Evolutionary conservation across 352 stramenopile genomes (phyloP), one percentile per base, ranked within the genome.

Genomic region (Halophytophthora polymorphica): DNA sequence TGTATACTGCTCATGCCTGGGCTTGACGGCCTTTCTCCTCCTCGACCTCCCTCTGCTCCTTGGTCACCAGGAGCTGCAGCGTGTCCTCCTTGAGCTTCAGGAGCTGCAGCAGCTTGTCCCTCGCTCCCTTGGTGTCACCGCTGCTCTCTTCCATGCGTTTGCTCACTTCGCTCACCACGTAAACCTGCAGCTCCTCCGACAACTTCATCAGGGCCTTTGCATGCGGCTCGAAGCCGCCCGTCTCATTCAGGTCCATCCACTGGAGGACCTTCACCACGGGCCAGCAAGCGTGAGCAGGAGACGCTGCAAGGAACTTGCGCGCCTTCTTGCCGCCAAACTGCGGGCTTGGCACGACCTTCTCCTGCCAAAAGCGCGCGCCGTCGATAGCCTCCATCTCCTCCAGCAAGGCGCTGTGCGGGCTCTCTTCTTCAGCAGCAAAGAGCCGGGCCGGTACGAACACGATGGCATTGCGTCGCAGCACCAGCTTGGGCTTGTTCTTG

Each of bases 341-440:
- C 2, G 47, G 41, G 22, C 74, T 55, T 0, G 61, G 28, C 6
- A 64, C 43, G 1, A 87, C 54, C 18, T 51, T 73, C 13, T 87
- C 77, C 11, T 87, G 59, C 77, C 79, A 90, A 34, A 88, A 88
- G 4, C 71, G 70, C 40, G 74, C 77, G 41, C 64, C 72, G 11
- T 64, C 35, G 28, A 86, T 58, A 0, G 74, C 73, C 1, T 77
- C 64, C 39, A 67, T 61, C 23, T 69, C 54, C 28, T 61, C 49
- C 23, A 64, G 55, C 48, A 71, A 37, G n/a, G 34, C 38, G 34
- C 25, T 21, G 22, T 56, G n/a, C n/a, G 39, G 38, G 37, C 46
- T 35, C 22, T 58, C 55, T 34, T 22, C 45, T 18, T 60, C 34
- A 0, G 45, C 28, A 12, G 7, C 41, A 28, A 45, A 19, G 0